Conservation (phyloP, 2,329 filamentous ascomycete species). For the Calonectria naviculata region DNA sequence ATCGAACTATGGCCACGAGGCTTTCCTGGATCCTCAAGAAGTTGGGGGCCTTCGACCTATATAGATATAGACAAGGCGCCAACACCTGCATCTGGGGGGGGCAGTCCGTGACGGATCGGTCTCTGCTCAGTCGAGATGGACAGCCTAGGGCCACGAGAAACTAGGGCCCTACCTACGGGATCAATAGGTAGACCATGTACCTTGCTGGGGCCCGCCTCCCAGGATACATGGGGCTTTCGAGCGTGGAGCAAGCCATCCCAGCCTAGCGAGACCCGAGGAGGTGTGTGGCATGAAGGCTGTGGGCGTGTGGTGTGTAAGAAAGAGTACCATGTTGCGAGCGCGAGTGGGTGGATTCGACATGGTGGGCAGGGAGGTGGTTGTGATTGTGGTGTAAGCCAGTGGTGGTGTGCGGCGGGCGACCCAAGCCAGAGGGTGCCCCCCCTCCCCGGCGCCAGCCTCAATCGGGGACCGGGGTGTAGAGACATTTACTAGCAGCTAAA, state of each 20-base stretch:
- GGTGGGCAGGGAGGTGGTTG: not conserved
- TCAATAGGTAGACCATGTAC: conserved; percentile 20
- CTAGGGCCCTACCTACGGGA: conserved; percentile 27
- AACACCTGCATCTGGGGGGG: conserved; percentile 38
- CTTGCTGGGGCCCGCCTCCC: conserved; percentile 25
- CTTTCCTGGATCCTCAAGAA: conserved; percentile 30
- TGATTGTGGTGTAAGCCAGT: not conserved
- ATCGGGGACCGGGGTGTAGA: conserved; percentile 27
- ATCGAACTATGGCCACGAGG: conserved; percentile 25
- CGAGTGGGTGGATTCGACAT: conserved; percentile 2
- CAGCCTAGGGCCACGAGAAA: conserved; percentile 27
- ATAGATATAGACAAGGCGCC: conserved; percentile 44
- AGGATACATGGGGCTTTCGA: conserved; percentile 28
- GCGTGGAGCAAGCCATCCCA: conserved; percentile 22
- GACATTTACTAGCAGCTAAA: conserved; percentile 22
- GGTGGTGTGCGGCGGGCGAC: conserved; percentile 15
- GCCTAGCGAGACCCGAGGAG: conserved; percentile 21
- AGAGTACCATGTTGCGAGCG: conserved; percentile 3
- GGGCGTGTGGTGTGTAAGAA: conserved; percentile 18
- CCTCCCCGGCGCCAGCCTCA: conserved; percentile 24
- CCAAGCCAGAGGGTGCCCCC: conserved; percentile 16
- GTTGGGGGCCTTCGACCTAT: conserved; percentile 38
- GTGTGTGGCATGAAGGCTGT: conserved; percentile 18
- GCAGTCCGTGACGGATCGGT: conserved; percentile 40
- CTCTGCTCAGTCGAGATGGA: conserved; percentile 31